Evolutionary conservation across 176 grass and related monocot species (phyloP), one percentile per base, ranked within the genome.

Genomic region (Pontederia paniculata): DNA sequence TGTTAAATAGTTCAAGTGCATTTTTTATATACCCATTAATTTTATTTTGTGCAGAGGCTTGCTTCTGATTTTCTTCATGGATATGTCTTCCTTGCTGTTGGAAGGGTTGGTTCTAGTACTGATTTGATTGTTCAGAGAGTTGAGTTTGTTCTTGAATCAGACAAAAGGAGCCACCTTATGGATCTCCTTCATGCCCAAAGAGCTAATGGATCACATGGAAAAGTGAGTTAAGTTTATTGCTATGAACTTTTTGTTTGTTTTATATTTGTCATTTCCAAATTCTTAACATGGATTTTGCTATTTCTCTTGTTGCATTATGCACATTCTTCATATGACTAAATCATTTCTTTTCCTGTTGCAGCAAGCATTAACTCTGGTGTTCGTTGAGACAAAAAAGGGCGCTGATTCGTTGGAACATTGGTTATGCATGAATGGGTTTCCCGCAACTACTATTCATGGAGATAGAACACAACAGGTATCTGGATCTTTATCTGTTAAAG

Each of bases 401-500:
- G 88, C 88, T 70, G 88, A 94, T 81, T 72, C 88, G 60, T 67
- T 94, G 45, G 88, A 94, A 71, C 75, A 87, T 74, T 94, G 88
- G 88, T 70, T 94, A 50, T 94, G 57, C 70, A 84, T 47, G 53
- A 94, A 94, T 1, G 83, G 83, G 6, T 94, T 94, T 48, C 88
- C 88, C 73, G 88, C 88, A 56, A 84, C 88, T 75, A 88, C 83
- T 59, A 94, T 94, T 78, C 88, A 94, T 56, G 88, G 88, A n/a
- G 88, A 94, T 67, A 68, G 88, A 23, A 67, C 88, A 37, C 88
- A 94, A 48, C 88, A 94, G 77, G 88, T 88, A 69, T 16, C 15
- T 50, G n/a, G n/a, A 50, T 50, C 48, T 50, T 37, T 37, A 37
- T 37, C 7, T 2, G 28, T 37, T 37, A 37, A 37, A 50, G 48